Conservation (phyloP, 768 basidiomycete genomes). For the Naganishia antarctica region DNA sequence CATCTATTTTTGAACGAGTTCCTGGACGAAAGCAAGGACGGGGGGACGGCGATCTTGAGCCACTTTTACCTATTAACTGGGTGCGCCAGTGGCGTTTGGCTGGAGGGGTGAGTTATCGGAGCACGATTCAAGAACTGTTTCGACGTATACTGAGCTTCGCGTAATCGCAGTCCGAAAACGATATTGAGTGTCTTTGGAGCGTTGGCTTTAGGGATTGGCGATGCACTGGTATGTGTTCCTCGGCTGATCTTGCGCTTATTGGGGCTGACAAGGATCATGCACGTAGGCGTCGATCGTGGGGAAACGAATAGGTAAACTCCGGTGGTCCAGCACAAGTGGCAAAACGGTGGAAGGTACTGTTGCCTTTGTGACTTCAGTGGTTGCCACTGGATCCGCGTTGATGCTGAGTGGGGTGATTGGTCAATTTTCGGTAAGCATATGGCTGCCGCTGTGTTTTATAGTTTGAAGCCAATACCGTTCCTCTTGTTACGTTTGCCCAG, state of each 20-base stretch:
- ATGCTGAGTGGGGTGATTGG: slow-evolving; percentile 67
- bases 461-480: background rate
- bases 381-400: slow-evolving; percentile 65
- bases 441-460: background rate
- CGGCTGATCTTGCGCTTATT: background rate
- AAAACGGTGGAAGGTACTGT: slow-evolving; percentile 90
- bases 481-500: slow-evolving; percentile 50
- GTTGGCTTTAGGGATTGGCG: slow-evolving; percentile 82
- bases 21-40: slow-evolving; percentile 78
- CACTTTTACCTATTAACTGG: slow-evolving; percentile 97
- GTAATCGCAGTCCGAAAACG: slow-evolving; percentile 51
- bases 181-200: slow-evolving; percentile 76
- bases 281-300: slow-evolving; percentile 84
- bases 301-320: slow-evolving; percentile 68
- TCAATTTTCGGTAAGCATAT: slow-evolving; percentile 65
- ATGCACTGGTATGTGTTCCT: slow-evolving; percentile 67
- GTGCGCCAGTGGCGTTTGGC: slow-evolving; percentile 88
- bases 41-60: slow-evolving; percentile 90
- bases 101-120: slow-evolving; percentile 69
- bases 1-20: slow-evolving; percentile 98
- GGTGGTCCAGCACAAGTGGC: slow-evolving; percentile 75
- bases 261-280: background rate
- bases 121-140: background rate
- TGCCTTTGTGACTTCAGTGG: slow-evolving; percentile 71
- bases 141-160: background rate